These are phyloP conservation scores for Linum trigynum DNA, from an alignment of 345 rosid species.

Conservation along the genomic window DNA sequence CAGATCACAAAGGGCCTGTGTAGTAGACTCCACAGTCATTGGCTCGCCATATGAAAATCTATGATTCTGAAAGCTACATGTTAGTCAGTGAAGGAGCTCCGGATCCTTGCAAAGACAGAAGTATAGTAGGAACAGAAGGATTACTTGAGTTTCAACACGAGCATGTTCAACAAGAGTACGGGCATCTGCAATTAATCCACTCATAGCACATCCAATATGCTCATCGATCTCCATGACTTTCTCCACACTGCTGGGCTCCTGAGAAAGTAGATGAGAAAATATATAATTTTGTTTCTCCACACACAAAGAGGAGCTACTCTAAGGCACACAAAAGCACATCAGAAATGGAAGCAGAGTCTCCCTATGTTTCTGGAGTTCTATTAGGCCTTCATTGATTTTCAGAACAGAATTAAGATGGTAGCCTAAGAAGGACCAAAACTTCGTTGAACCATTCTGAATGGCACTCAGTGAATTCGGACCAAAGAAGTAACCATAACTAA, in stretches of 20 bases:
- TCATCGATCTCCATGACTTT: slow-evolving; percentile 96
- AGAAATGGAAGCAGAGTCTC: too few relatives aligned
- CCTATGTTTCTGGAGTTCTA: too few relatives aligned
- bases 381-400: neutral
- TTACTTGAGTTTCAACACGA: slow-evolving; percentile 93
- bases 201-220: slow-evolving; percentile 99
- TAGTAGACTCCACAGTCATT: slow-evolving; percentile 94
- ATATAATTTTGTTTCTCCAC: neutral
- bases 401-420: neutral
- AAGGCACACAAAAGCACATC: too few relatives aligned
- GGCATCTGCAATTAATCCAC: slow-evolving; percentile 95
- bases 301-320: neutral
- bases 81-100: neutral
- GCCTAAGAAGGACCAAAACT: too few relatives aligned
- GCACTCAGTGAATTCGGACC: too few relatives aligned
- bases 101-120: neutral
- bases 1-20: slow-evolving; percentile 92
- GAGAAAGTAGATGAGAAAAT: slow-evolving; percentile 7
- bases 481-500: too few relatives aligned
- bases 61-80: slow-evolving; percentile 35
- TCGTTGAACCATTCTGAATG: too few relatives aligned
- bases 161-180: slow-evolving; percentile 99
- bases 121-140: neutral
- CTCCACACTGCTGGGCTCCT: slow-evolving; percentile 98
- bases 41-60: slow-evolving; percentile 97